Conservation (phyloP, 176 grass and related monocot species). For the Musa beccarii region DNA sequence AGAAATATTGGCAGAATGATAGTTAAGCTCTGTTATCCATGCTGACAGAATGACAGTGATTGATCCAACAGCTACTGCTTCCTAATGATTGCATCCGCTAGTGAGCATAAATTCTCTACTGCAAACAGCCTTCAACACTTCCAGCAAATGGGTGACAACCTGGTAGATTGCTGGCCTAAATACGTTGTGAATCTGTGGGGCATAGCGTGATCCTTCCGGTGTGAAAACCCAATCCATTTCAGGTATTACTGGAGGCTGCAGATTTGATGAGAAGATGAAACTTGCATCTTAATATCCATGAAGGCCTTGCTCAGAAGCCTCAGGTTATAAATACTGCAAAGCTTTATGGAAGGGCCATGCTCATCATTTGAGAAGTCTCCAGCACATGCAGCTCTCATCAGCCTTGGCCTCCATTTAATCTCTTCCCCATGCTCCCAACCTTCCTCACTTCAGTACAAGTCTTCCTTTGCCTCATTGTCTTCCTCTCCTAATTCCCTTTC, state of each 20-base stretch:
- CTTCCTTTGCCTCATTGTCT: neutral
- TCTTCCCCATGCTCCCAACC: neutral
- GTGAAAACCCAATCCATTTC: no score
- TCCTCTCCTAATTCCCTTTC: neutral
- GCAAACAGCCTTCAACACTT: neutral
- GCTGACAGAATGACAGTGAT: neutral
- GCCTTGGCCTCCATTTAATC: neutral
- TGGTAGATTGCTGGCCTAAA: neutral
- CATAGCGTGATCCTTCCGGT: neutral
- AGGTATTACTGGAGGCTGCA: no score
- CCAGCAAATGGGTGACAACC: neutral
- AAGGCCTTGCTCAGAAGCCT: neutral
- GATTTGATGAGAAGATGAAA: no score
- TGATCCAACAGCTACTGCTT: neutral
- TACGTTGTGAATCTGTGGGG: neutral
- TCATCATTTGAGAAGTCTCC: neutral
- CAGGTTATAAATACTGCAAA: neutral
- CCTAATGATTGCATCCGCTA: neutral
- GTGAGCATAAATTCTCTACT: neutral
- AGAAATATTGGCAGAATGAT: neutral
- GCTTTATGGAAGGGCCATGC: neutral
- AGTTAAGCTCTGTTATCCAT: neutral
- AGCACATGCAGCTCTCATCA: neutral
- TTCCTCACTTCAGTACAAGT: no score
- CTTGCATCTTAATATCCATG: neutral